Evolutionary conservation across 2,329 filamentous ascomycete species (phyloP), one percentile per base, ranked within the genome.

Genomic region (Parastagonospora avenae): DNA sequence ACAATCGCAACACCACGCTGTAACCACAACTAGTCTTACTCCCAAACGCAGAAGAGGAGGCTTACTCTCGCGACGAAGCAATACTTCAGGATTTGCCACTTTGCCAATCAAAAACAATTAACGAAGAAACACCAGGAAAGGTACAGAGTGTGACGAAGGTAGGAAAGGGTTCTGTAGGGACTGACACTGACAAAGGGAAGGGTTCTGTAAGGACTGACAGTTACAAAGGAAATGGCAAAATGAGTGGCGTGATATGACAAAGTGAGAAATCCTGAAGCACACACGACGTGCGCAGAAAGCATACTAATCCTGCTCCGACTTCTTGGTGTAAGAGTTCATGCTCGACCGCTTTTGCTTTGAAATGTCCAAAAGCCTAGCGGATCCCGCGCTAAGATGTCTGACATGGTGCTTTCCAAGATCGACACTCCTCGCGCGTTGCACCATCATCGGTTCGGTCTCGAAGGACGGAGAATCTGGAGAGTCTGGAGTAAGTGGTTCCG

Each of bases 311-410:
- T 63, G 48, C 52, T 63, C 60, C 12, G 60, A 52, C 46, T 58
- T 46, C 43, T 45, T 61, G 55, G 48, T 59, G 50, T 63, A 64
- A 44, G 70, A 68, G 28, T 61, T 52, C 48, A 58, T 52, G 57
- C 68, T 71, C 48, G 66, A 57, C 51, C 69, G 70, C 52, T 72
- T 73, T 31, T 65, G 65, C 24, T 40, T 40, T 3, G 38, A 40
- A 40, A 92, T 80, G 42, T 92, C 86, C 42, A 94, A 76, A 44
- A 93, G 74, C 72, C 85, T 89, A 9, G 89, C 89, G 66, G 88
- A 92, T 42, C 90, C 90, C 38, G 89, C 88, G 65, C 89, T 92
- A 64, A 92, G 86, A 57, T 88, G 88, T 46, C 87, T 82, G 15
- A 79, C 83, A 62, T 92, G 89, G 8, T 81, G 79, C 63, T 80